Evolutionary conservation across 2,329 filamentous ascomycete species (phyloP).

Genomic region (Phoma sp.): DNA sequence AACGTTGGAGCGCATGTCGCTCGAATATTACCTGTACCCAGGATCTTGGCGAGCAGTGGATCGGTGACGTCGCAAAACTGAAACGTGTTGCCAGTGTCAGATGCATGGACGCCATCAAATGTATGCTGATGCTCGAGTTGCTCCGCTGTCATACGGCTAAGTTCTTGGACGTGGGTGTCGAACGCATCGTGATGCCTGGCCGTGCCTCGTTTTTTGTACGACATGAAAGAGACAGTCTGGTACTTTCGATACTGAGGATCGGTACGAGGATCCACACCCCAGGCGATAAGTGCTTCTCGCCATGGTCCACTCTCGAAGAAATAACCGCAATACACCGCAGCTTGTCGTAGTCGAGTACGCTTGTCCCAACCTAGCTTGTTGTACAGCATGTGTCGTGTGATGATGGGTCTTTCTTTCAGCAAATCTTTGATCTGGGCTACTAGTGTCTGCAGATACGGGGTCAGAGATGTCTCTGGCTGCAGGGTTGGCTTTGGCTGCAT

Average conservation of each 20-base stretch:
- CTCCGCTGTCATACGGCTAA: conserved; percentile 31
- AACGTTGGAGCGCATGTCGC: conserved; percentile 53
- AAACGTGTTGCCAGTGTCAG: conserved; percentile 87
- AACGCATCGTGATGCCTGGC: conserved; percentile 35
- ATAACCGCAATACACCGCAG: conserved; percentile 85
- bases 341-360: conserved; percentile 70
- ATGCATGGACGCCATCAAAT: conserved; percentile 80
- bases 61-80: conserved; percentile 93
- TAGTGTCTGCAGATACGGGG: conserved; percentile 68
- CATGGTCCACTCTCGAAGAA: conserved; percentile 93
- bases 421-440: conserved; percentile 70
- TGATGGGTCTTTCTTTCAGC: conserved; percentile 79
- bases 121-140: conserved; percentile 63
- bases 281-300: conserved; percentile 84
- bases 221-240: conserved; percentile 71
- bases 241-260: conserved; percentile 81
- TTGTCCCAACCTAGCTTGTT: conserved; percentile 70
- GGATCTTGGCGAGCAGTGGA: conserved; percentile 71
- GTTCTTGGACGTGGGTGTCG: conserved; percentile 34
- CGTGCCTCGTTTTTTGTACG: conserved; percentile 41
- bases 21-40: conserved; percentile 66
- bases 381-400: conserved; percentile 82
- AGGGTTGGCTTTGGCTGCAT: conserved; percentile 65
- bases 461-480: conserved; percentile 56
- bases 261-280: conserved; percentile 83